Evolutionary conservation across 257 asterid species (phyloP).

Genomic region (Catharanthus roseus): DNA sequence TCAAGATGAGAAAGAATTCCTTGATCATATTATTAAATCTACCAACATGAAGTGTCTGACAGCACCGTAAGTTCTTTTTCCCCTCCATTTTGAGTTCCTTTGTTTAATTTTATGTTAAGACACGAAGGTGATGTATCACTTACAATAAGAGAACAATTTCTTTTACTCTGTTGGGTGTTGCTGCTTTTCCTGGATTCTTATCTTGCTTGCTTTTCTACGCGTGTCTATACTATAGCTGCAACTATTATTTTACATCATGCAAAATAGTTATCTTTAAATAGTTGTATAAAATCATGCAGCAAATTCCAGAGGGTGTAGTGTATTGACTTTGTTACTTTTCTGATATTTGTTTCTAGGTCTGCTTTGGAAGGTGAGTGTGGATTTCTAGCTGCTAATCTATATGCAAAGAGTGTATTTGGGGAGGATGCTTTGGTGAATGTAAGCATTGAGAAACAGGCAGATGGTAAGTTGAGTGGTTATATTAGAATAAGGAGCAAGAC

Average conservation of each 20-base stretch:
- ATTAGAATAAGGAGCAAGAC: slow-evolving; percentile 99
- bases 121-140: neutral
- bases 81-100: neutral
- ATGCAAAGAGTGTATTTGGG: slow-evolving; percentile 97
- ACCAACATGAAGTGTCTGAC: slow-evolving; percentile 98
- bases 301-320: neutral
- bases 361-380: slow-evolving; percentile 99
- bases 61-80: slow-evolving; percentile 53
- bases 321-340: neutral
- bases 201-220: neutral
- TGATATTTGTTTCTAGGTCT: slow-evolving; percentile 50
- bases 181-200: neutral
- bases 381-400: slow-evolving; percentile 89
- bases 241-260: neutral
- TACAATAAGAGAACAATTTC: neutral
- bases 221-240: neutral
- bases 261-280: neutral
- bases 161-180: neutral
- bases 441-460: slow-evolving; percentile 87
- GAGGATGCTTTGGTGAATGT: slow-evolving; percentile 97
- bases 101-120: neutral
- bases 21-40: slow-evolving; percentile 86
- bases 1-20: slow-evolving; percentile 84
- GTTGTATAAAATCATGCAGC: neutral
- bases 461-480: slow-evolving; percentile 88